These are phyloP conservation scores for Candida insectorum DNA, from an alignment of 805 yeast genomes.

Conservation along the genomic window DNA sequence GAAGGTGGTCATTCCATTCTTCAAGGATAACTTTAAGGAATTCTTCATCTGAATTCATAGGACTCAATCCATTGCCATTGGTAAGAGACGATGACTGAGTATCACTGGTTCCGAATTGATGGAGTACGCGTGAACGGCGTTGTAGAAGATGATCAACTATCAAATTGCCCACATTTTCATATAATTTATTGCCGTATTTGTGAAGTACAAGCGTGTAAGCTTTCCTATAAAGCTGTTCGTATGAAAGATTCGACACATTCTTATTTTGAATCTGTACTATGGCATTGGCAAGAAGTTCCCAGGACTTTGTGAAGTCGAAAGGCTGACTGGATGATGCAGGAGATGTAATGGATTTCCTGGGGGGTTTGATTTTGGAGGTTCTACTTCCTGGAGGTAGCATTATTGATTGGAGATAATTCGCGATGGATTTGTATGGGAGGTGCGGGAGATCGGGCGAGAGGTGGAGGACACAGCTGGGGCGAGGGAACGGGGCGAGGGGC, in stretches of 20 bases:
- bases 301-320: constrained; percentile 60
- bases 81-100: too few species aligned
- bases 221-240: constrained; percentile 76
- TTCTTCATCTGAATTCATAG: constrained; percentile 18
- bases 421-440: too few species aligned
- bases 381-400: constrained; percentile 37
- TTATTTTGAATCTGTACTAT: constrained; percentile 67
- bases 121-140: constrained; percentile 17
- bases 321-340: constrained; percentile 22
- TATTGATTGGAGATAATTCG: background rate
- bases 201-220: constrained; percentile 74
- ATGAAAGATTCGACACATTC: constrained; percentile 70
- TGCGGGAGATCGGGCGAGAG: too few species aligned
- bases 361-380: constrained; percentile 64
- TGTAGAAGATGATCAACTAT: constrained; percentile 45
- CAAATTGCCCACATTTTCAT: constrained; percentile 53
- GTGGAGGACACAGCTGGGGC: too few species aligned
- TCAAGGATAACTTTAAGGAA: constrained; percentile 33
- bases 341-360: constrained; percentile 38
- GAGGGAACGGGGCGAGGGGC: too few species aligned
- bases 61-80: too few species aligned
- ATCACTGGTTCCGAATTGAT: constrained; percentile 10
- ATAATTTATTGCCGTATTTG: constrained; percentile 63
- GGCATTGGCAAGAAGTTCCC: constrained; percentile 66
- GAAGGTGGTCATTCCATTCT: constrained; percentile 71